Base-by-base conservation (phyloP, 306 rosid genomes). In the Abrus precatorius region DNA sequence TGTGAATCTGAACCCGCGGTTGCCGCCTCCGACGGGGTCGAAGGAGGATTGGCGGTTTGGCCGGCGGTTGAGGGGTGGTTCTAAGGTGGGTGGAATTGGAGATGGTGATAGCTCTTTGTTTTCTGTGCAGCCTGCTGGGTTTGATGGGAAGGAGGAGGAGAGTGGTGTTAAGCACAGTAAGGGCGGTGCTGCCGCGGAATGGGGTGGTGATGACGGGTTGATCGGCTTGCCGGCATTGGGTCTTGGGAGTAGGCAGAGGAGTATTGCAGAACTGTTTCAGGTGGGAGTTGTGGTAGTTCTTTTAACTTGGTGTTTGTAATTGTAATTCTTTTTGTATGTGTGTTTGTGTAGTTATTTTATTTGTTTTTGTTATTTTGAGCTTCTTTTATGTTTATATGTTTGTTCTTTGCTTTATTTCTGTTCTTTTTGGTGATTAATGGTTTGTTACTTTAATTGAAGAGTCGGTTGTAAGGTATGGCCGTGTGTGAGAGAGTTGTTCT, bases 31-130 rank as follows among this genome's bases (percentile, higher is more conserved):
- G 0, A 80, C 91, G 87, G 83, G 87, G 45, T 93, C 99, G 0
- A 95, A 89, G 70, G 99, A 95, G 88, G 99, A 95, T 63, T 92
- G 99, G 99, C 88, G 97, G 79, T 89, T 80, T 57, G 65, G 88
- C 0, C 97, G 89, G 65, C 78, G 97, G 84, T 29, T 91, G 87
- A 90, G 86, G 36, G 93, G 92, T 64, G 92, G 91, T 71, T 87
- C 89, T 3, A 90, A 64, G 40, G 84, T 92, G 71, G 93, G 93
- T 48, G 97, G 97, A 81, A 87, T 85, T 85, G 89, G 78, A 1
- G 40, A 80, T 60, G 85, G 77, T 12, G 89, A 79, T 7, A 81
- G 85, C 61, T 88, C 98, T 2, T 8, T 86, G 75, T 91, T 88
- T 76, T 85, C 93, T 6, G 84, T 87, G 87, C 97, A 94, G 12